Percentiles rank a stretch among this genome's conserved stretches.
Conservation (phyloP, 345 rosid species). For the Geranium brycei region DNA sequence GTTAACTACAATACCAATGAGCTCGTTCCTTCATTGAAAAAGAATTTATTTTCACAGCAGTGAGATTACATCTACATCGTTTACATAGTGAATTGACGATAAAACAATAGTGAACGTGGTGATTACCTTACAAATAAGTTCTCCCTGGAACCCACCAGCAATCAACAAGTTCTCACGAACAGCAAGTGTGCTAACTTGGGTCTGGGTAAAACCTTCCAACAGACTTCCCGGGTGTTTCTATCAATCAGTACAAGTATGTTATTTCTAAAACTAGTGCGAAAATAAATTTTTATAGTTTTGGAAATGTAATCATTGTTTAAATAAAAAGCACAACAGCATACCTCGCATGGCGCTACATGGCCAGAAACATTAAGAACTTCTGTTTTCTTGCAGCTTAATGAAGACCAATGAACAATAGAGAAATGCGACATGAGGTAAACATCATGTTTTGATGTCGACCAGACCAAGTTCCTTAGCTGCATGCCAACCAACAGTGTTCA, state of each 20-base stretch:
- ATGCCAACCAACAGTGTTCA: not conserved
- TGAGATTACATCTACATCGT: no score
- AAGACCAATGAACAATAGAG: slow-evolving; percentile 24
- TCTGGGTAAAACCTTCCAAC: slow-evolving; percentile 41
- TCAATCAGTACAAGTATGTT: not conserved
- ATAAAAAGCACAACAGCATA: not conserved
- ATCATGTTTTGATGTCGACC: slow-evolving; percentile 26
- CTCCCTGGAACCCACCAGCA: slow-evolving; percentile 60
- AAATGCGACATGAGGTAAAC: slow-evolving; percentile 23
- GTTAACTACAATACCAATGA: no score
- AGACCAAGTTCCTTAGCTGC: slow-evolving; percentile 23
- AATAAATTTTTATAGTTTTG: no score
- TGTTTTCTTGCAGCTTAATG: slow-evolving; percentile 9
- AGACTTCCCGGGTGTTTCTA: slow-evolving; percentile 46
- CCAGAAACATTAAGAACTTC: slow-evolving; percentile 19
- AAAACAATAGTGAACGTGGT: no score
- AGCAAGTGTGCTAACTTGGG: slow-evolving; percentile 49
- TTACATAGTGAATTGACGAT: no score
- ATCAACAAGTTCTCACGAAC: slow-evolving; percentile 37
- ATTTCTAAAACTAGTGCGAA: not conserved
- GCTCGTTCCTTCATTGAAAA: no score
- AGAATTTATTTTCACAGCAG: no score
- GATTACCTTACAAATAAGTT: slow-evolving; percentile 46
- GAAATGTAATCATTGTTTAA: not conserved
- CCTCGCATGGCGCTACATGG: slow-evolving; percentile 19